phyloP scores from a whole-genome alignment of 805 yeast species.

The Phaffomyces opuntiae region DNA sequence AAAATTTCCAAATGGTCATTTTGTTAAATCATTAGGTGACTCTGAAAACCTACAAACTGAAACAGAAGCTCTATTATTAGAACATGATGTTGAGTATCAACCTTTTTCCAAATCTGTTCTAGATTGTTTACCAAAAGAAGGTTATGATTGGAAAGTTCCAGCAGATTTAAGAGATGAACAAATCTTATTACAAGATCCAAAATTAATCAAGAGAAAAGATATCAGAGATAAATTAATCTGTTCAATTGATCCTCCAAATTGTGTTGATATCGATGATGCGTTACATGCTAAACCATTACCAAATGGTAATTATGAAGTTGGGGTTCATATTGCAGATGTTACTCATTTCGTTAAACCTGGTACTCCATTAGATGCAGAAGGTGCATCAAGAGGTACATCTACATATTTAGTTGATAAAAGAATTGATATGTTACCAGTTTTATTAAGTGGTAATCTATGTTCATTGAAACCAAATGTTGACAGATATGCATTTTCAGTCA shows the following conservation, averaged over 20 bases:
- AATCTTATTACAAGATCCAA: constrained; percentile 40
- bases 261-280: constrained; percentile 99
- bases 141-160: constrained; percentile 90
- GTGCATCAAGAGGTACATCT: constrained; percentile 95
- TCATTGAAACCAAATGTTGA: constrained; percentile 93
- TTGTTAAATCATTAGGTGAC: constrained; percentile 81
- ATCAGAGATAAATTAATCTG: constrained; percentile 85
- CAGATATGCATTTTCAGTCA: constrained; percentile 88
- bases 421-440: constrained; percentile 96
- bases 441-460: constrained; percentile 92
- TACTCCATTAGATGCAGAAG: constrained; percentile 90
- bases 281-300: constrained; percentile 79
- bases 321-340: constrained; percentile 98
- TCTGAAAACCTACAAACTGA: constrained; percentile 92
- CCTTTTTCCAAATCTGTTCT: constrained; percentile 91
- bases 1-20: constrained; percentile 90
- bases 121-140: constrained; percentile 89
- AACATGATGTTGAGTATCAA: constrained; percentile 93
- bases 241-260: constrained; percentile 95
- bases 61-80: constrained; percentile 87
- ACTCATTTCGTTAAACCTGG: constrained; percentile 93
- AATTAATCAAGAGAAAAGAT: constrained; percentile 61
- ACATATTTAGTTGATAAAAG: constrained; percentile 96
- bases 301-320: constrained; percentile 94
- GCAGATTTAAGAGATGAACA: constrained; percentile 49